phyloP scores from a whole-genome alignment of 768 basidiomycete genomes.

The Agaricus subrufescens region DNA sequence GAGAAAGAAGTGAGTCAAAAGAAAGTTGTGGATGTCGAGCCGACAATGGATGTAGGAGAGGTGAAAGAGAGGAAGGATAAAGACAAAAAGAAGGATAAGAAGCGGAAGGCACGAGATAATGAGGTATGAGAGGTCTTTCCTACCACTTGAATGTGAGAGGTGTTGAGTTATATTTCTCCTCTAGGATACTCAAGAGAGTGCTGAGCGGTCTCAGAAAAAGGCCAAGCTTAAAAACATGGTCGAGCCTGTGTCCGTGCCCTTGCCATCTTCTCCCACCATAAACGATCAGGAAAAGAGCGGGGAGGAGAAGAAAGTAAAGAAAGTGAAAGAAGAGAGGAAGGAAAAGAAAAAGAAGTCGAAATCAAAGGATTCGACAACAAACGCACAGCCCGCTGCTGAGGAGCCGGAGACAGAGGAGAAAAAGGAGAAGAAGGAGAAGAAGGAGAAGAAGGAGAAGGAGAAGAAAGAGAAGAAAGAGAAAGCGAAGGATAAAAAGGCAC shows the following conservation, averaged over 20 bases:
- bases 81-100: slow-evolving; percentile 31
- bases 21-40: slow-evolving; percentile 6
- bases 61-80: slow-evolving; percentile 13
- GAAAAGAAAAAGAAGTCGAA: slow-evolving; percentile 1
- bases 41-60: slow-evolving; percentile 6
- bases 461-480: slow-evolving; percentile 18
- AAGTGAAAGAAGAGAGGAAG: slow-evolving; percentile 19
- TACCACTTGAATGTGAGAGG: background rate
- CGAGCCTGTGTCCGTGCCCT: slow-evolving; percentile 12
- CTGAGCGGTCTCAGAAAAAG: slow-evolving; percentile 27
- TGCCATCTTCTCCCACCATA: slow-evolving; percentile 8
- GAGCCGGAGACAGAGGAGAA: slow-evolving; percentile 12
- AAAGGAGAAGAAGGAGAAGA: slow-evolving; percentile 20
- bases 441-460: slow-evolving; percentile 28
- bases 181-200: slow-evolving; percentile 3
- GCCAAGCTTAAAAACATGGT: slow-evolving; percentile 18
- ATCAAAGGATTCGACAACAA: background rate
- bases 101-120: slow-evolving; percentile 28
- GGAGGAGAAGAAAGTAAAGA: slow-evolving; percentile 19
- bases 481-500: slow-evolving; percentile 16
- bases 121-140: slow-evolving; percentile 14
- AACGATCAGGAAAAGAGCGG: slow-evolving; percentile 16
- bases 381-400: slow-evolving; percentile 14
- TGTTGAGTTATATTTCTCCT: background rate
- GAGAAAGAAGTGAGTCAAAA: background rate